Percentiles rank a stretch among this genome's conserved stretches.
Conservation (phyloP, 75 land plant species). For the Selaginella moellendorffii region DNA sequence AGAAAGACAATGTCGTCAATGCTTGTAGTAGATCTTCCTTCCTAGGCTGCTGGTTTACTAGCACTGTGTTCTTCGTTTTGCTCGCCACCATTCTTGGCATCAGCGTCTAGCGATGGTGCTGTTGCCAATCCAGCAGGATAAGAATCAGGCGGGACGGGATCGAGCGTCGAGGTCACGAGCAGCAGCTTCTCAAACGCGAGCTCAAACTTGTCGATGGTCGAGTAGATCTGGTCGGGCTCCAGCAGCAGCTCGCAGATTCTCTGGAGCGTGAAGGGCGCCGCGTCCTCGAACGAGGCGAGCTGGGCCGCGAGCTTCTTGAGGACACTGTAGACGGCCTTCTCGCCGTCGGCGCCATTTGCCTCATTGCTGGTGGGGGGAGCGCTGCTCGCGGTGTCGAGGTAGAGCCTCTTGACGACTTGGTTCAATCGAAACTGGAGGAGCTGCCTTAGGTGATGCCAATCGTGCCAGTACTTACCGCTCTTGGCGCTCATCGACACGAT, state of each 20-base stretch:
- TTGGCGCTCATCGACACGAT: neutral
- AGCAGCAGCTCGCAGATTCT: neutral
- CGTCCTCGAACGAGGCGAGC: neutral
- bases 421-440: neutral
- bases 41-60: too few species aligned
- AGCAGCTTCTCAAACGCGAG: neutral
- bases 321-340: neutral
- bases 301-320: neutral
- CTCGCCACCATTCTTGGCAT: too few species aligned
- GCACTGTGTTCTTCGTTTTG: too few species aligned
- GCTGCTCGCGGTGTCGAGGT: too few species aligned
- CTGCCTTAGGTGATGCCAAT: neutral
- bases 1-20: too few species aligned
- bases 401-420: neutral
- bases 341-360: neutral
- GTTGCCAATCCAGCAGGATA: too few species aligned
- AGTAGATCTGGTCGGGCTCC: neutral
- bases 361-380: too few species aligned
- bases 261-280: neutral
- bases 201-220: neutral
- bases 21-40: too few species aligned
- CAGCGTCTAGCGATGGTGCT: too few species aligned
- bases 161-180: neutral
- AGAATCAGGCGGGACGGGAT: neutral
- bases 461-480: neutral